phyloP scores from a whole-genome alignment of 148 eudicot genomes.

The Chenopodium formosanum region DNA sequence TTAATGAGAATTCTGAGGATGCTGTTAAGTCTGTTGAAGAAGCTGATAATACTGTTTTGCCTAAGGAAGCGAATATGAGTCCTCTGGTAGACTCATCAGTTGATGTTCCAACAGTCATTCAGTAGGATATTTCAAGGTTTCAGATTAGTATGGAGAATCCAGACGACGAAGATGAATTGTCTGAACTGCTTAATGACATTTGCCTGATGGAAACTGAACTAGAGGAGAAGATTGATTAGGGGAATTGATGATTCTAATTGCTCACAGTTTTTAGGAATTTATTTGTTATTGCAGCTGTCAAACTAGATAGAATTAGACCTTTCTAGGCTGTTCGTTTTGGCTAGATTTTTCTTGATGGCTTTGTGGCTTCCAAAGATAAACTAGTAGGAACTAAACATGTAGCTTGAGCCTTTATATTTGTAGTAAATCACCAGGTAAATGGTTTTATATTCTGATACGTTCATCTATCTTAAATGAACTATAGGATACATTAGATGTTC shows the following conservation, averaged over 20 bases:
- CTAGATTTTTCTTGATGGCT: background rate
- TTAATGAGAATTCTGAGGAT: background rate
- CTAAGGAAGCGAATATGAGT: background rate
- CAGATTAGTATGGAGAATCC: constrained; percentile 28
- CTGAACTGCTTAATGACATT: constrained; percentile 21
- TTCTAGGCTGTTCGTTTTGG: background rate
- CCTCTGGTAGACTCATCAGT: background rate
- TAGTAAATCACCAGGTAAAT: background rate
- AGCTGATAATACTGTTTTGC: background rate
- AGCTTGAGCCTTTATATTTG: background rate
- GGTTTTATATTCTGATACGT: background rate
- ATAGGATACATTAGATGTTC: too few relatives aligned
- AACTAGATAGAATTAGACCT: background rate
- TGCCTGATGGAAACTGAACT: constrained; percentile 21
- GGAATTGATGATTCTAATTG: background rate
- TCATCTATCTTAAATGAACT: background rate
- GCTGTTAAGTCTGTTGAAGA: constrained; percentile 8
- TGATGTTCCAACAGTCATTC: background rate
- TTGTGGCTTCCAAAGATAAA: background rate
- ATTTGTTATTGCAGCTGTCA: background rate
- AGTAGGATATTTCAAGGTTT: constrained; percentile 8
- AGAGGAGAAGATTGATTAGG: background rate
- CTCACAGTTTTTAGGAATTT: background rate
- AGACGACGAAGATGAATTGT: constrained; percentile 8
- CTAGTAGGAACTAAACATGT: background rate